These are phyloP conservation scores for Colletotrichum gloeosporioides DNA, from an alignment of 2,329 filamentous ascomycete genomes.

Conservation along the genomic window DNA sequence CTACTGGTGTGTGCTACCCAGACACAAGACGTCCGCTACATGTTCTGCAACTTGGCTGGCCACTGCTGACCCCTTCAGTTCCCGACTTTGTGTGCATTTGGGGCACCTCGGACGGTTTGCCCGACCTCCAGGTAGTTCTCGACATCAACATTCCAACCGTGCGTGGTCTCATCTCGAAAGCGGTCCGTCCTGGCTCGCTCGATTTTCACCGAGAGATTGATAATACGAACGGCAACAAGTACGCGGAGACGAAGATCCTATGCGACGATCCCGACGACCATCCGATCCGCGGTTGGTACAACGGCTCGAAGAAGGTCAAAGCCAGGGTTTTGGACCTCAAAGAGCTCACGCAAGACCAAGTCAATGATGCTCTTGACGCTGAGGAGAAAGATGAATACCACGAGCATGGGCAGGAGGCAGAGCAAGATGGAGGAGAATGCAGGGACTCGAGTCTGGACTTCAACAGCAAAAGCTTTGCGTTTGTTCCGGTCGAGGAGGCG, in stretches of 20 bases:
- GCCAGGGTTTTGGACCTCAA: too few species aligned
- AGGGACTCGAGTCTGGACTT: too few species aligned
- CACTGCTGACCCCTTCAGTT: background rate
- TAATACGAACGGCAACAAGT: fast-evolving
- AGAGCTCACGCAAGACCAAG: too few species aligned
- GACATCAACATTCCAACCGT: too few species aligned
- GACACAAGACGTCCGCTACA: background rate
- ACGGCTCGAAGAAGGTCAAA: too few species aligned
- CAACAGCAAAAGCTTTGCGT: too few species aligned
- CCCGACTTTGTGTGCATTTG: background rate
- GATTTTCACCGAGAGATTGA: background rate
- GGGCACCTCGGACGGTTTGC: background rate
- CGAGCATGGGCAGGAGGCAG: too few species aligned
- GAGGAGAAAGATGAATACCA: too few species aligned
- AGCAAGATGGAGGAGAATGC: too few species aligned
- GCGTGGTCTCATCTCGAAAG: background rate
- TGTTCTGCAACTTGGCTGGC: background rate
- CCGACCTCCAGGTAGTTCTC: background rate
- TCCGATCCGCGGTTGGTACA: background rate
- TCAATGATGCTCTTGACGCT: too few species aligned
- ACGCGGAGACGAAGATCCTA: background rate
- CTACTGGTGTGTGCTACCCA: background rate
- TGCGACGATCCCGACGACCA: background rate
- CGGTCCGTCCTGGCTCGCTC: background rate
- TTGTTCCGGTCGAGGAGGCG: too few species aligned